phyloP scores from a whole-genome alignment of 2,329 filamentous ascomycete genomes.

The Dendryphion nanum region DNA sequence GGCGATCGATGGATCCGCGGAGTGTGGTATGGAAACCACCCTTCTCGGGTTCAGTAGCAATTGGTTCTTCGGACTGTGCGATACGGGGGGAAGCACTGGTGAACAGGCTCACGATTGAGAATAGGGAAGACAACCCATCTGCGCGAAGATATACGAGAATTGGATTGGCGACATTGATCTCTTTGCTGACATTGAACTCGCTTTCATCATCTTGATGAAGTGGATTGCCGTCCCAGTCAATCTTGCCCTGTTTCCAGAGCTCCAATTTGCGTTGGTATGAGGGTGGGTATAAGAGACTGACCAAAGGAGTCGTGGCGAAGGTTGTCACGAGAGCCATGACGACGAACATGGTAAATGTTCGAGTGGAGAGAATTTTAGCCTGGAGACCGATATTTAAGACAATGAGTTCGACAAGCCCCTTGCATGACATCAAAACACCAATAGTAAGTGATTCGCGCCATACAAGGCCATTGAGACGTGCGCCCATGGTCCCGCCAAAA shows the following conservation, averaged over 20 bases:
- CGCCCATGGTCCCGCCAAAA: constrained; percentile 75
- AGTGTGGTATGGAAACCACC: constrained; percentile 28
- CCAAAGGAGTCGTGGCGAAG: constrained; percentile 75
- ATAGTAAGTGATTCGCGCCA: constrained; percentile 92
- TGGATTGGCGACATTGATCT: constrained; percentile 9
- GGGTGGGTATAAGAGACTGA: constrained; percentile 68
- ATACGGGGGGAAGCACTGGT: no score
- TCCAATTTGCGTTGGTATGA: constrained; percentile 74
- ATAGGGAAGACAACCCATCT: neutral
- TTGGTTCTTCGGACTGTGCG: neutral
- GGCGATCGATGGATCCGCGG: constrained; percentile 21
- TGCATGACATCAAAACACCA: constrained; percentile 92
- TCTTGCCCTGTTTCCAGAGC: constrained; percentile 78
- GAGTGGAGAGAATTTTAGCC: constrained; percentile 71
- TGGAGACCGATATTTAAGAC: constrained; percentile 76
- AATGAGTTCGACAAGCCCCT: constrained; percentile 88
- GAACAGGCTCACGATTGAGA: neutral
- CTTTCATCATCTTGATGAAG: constrained; percentile 32
- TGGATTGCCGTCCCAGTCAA: constrained; percentile 75
- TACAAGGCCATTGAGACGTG: constrained; percentile 70
- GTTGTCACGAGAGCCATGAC: constrained; percentile 88
- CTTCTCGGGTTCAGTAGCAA: constrained; percentile 23
- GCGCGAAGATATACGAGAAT: neutral
- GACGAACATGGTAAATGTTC: constrained; percentile 88
- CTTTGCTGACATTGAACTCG: constrained; percentile 33